phyloP scores from a whole-genome alignment of 768 basidiomycete genomes.

The Mycena floridula region DNA sequence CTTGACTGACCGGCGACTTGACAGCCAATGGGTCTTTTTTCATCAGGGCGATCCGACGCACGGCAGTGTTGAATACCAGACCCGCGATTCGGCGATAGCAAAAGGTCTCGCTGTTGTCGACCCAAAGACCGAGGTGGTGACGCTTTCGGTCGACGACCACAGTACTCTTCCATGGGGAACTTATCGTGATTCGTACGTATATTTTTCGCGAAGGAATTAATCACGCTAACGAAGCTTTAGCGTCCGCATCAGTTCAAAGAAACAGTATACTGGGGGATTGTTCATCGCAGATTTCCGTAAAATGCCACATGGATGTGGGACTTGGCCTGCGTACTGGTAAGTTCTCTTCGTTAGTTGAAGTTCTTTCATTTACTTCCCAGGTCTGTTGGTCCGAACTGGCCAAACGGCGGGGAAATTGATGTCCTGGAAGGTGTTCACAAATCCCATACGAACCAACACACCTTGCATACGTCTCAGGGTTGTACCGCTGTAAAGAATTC shows the following conservation, averaged over 20 bases:
- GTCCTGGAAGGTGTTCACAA: constrained; percentile 69
- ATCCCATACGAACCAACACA: constrained; percentile 52
- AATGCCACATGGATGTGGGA: constrained; percentile 69
- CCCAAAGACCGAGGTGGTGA: constrained; percentile 62
- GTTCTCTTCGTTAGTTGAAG: background rate
- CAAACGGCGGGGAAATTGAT: constrained; percentile 60
- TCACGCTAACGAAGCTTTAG: constrained; percentile 26
- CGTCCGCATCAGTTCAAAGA: constrained; percentile 62
- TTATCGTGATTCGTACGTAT: constrained; percentile 49
- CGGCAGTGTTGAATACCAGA: constrained; percentile 60
- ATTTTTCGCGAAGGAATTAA: constrained; percentile 7
- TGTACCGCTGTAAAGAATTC: constrained; percentile 34
- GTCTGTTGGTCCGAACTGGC: constrained; percentile 48
- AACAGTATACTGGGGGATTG: constrained; percentile 57
- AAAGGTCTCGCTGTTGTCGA: constrained; percentile 53
- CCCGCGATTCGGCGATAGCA: constrained; percentile 40
- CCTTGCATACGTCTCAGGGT: constrained; percentile 67
- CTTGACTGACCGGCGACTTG: constrained; percentile 1
- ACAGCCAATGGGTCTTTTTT: constrained; percentile 69
- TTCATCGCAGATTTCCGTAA: constrained; percentile 44
- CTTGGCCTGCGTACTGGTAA: constrained; percentile 53
- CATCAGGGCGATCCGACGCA: constrained; percentile 58
- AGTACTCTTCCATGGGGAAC: constrained; percentile 43
- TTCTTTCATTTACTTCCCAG: too few relatives aligned
- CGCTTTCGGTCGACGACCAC: constrained; percentile 36